Evolutionary conservation across 2,329 filamentous ascomycete species (phyloP).

Genomic region (Stagonosporopsis vannaccii): DNA sequence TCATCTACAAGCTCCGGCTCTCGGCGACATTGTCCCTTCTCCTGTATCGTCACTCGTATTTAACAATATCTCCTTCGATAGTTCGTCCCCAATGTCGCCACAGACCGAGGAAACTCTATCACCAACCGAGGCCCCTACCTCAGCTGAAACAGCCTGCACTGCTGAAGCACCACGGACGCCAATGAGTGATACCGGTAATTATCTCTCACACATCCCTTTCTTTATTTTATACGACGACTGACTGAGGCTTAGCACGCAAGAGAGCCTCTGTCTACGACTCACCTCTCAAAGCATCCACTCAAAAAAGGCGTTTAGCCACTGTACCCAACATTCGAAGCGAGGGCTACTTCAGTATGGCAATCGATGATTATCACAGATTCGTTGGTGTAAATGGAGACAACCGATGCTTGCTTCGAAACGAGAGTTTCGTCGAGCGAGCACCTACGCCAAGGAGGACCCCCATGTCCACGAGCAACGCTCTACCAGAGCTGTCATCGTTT

Average conservation of each 20-base stretch:
- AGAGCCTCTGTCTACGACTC: neutral
- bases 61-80: conserved; percentile 24
- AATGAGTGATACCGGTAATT: neutral
- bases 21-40: neutral
- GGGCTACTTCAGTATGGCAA: neutral
- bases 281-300: conserved; percentile 6
- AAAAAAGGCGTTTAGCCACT: conserved; percentile 22
- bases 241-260: conserved; percentile 21
- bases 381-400: conserved; percentile 15
- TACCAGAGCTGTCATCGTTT: conserved; percentile 24
- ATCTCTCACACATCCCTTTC: conserved; percentile 4
- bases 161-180: neutral
- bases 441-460: neutral
- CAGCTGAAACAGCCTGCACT: conserved; percentile 20
- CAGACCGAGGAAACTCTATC: conserved; percentile 7
- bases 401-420: conserved; percentile 4
- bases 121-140: conserved; percentile 24
- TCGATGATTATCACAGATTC: neutral
- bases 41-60: conserved; percentile 26
- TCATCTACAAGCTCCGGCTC: neutral
- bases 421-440: conserved; percentile 18
- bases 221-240: neutral
- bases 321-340: conserved; percentile 3
- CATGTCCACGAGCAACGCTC: neutral
- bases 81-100: conserved; percentile 20